Percentiles rank a stretch among this genome's conserved stretches.
Evolutionary conservation across 2,329 filamentous ascomycete species (phyloP).

Genomic region (Ploettnerulaceae sp.): DNA sequence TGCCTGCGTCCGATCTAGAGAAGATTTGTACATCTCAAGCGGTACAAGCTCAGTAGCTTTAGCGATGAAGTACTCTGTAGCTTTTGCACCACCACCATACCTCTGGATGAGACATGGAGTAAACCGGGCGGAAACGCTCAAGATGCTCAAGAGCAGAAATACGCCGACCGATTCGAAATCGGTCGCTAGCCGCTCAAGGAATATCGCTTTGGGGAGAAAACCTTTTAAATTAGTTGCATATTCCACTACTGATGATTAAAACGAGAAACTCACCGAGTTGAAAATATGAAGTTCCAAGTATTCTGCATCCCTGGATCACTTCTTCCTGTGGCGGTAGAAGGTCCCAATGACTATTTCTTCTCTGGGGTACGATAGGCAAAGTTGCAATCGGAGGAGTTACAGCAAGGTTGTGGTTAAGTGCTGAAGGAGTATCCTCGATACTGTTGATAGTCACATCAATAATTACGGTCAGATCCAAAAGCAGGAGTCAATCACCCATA

Average conservation of each 20-base stretch:
- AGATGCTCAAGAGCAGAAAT: slow-evolving; percentile 51
- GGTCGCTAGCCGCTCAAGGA: slow-evolving; percentile 43
- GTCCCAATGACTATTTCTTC: slow-evolving; percentile 6
- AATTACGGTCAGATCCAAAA: no score
- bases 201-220: slow-evolving; percentile 51
- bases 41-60: slow-evolving; percentile 45
- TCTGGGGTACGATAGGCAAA: background rate
- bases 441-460: background rate
- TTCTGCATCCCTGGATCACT: slow-evolving; percentile 17
- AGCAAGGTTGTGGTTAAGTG: background rate
- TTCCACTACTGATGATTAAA: no score
- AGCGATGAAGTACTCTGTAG: slow-evolving; percentile 50
- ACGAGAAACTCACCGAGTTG: slow-evolving; percentile 44
- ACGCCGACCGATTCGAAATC: slow-evolving; percentile 45
- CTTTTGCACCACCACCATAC: slow-evolving; percentile 47
- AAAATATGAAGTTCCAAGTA: slow-evolving; percentile 51
- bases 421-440: background rate
- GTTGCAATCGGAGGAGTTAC: background rate
- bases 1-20: slow-evolving; percentile 51
- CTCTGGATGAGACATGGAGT: slow-evolving; percentile 44
- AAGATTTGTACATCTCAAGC: slow-evolving; percentile 49
- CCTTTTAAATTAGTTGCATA: slow-evolving; percentile 32
- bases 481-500: slow-evolving; percentile 5
- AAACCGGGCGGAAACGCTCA: slow-evolving; percentile 53
- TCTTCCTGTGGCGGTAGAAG: slow-evolving; percentile 9